Evolutionary conservation across 2,329 filamentous ascomycete genomes (phyloP).

Genomic region (Pestalotiopsis sp.): DNA sequence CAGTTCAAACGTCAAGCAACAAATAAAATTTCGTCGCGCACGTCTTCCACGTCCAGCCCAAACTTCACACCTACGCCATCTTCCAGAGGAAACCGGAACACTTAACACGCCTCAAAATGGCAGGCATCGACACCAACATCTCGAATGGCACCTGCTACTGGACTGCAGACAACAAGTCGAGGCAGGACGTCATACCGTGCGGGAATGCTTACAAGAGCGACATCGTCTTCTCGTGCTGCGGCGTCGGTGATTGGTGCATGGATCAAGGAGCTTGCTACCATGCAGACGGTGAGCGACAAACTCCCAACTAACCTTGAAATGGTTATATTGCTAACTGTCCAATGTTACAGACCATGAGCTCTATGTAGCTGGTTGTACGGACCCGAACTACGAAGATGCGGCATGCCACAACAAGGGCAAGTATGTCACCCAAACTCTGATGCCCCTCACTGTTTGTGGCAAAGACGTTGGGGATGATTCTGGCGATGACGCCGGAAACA

Average conservation of each 20-base stretch:
- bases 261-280: constrained; percentile 23
- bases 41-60: background rate
- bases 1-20: background rate
- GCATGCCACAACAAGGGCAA: constrained; percentile 22
- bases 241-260: constrained; percentile 21
- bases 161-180: constrained; percentile 17
- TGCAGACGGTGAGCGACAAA: constrained; percentile 21
- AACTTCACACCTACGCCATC: background rate
- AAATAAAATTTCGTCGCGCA: background rate
- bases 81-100: too few relatives aligned
- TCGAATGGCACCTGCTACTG: constrained; percentile 25
- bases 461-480: constrained; percentile 10
- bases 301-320: constrained; percentile 17
- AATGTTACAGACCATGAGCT: constrained; percentile 16
- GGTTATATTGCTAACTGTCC: background rate
- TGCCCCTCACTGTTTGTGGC: constrained; percentile 28
- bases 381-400: constrained; percentile 18
- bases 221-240: constrained; percentile 22
- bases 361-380: constrained; percentile 25
- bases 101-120: background rate
- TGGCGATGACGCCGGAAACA: too few relatives aligned
- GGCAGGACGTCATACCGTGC: constrained; percentile 23
- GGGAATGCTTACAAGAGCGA: constrained; percentile 20
- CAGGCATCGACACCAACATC: constrained; percentile 8
- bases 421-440: constrained; percentile 20